Evolutionary conservation across 2,329 filamentous ascomycete species (phyloP).

Genomic region (Karstenula rhodostoma): DNA sequence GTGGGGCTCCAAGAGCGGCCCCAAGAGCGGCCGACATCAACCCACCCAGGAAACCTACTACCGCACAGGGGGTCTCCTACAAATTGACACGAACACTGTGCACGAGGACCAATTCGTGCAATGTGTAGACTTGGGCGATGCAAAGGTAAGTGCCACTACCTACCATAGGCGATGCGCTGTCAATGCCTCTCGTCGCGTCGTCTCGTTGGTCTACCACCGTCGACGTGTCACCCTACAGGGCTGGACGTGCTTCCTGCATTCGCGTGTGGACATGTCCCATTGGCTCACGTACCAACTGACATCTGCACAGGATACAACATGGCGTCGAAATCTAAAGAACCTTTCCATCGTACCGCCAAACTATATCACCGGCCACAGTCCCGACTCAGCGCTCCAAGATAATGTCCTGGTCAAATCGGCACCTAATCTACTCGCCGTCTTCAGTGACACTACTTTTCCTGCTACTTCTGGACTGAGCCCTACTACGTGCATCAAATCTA

Average conservation of each 20-base stretch:
- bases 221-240: conserved; percentile 33
- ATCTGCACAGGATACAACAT: conserved; percentile 32
- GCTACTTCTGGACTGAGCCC: conserved; percentile 47
- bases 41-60: conserved; percentile 45
- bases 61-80: conserved; percentile 49
- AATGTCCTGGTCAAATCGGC: conserved; percentile 37
- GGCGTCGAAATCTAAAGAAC: conserved; percentile 38
- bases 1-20: conserved; percentile 50
- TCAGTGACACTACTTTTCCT: conserved; percentile 52
- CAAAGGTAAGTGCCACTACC: conserved; percentile 39
- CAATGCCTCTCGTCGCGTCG: conserved; percentile 14
- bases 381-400: conserved; percentile 41
- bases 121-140: conserved; percentile 22
- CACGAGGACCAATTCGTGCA: conserved; percentile 23
- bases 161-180: conserved; percentile 37
- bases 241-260: conserved; percentile 21
- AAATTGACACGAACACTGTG: conserved; percentile 41
- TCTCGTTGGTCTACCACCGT: conserved; percentile 4
- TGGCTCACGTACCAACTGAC: conserved; percentile 34
- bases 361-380: conserved; percentile 29
- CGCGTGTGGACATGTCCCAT: conserved; percentile 42
- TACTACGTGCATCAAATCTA: conserved; percentile 45
- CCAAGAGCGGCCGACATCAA: conserved; percentile 45
- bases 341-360: conserved; percentile 40
- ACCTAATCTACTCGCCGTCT: conserved; percentile 50